Evolutionary conservation across 306 rosid species (phyloP).

Genomic region (Trifolium pratense): DNA sequence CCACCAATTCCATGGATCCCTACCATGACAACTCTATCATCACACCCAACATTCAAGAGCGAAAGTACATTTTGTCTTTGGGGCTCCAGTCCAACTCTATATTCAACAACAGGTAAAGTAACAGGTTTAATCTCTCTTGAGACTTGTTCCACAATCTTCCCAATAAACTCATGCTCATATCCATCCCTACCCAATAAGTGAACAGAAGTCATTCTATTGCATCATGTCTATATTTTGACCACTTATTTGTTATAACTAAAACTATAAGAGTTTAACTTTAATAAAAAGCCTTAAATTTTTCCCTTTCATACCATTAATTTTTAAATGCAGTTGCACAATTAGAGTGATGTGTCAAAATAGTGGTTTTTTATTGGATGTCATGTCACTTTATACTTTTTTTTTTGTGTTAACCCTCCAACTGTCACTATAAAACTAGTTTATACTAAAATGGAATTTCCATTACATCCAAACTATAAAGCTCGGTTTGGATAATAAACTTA

Average conservation of each 20-base stretch:
- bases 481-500: background rate
- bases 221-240: background rate
- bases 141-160: background rate
- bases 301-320: too few species aligned
- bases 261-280: background rate
- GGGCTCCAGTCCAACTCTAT: background rate
- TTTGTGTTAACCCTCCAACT: too few species aligned
- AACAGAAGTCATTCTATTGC: background rate
- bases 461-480: background rate
- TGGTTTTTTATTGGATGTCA: too few species aligned
- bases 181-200: background rate
- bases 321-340: too few species aligned
- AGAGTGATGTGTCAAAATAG: too few species aligned
- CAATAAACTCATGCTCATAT: background rate
- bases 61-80: background rate
- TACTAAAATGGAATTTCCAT: background rate
- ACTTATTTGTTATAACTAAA: background rate
- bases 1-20: slow-evolving; percentile 18
- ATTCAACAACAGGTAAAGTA: background rate
- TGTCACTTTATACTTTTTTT: too few species aligned
- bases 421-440: too few species aligned
- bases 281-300: too few species aligned
- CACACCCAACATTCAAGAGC: background rate
- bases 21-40: background rate
- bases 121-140: background rate